Evolutionary conservation across 108 stramenopile species (phyloP).

Genomic region (Nitzschia putrida): DNA sequence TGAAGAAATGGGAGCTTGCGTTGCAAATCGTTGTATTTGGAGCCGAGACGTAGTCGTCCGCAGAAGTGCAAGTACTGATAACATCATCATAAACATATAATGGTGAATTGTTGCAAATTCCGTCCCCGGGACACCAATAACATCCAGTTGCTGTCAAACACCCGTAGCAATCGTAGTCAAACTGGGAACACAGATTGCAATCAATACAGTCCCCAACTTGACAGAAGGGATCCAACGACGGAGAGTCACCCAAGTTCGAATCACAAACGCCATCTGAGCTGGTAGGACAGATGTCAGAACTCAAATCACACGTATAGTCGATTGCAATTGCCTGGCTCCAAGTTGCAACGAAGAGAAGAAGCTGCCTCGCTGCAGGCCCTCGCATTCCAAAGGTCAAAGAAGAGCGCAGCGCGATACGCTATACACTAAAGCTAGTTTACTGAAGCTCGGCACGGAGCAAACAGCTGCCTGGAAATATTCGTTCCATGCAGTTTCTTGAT

Average conservation of each 20-base stretch:
- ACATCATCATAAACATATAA: slow-evolving; percentile 1
- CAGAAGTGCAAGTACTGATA: background rate
- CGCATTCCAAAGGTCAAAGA: too few relatives aligned
- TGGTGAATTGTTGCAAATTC: slow-evolving; percentile 24
- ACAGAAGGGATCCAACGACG: slow-evolving; percentile 13
- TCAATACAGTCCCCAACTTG: slow-evolving; percentile 21
- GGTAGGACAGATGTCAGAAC: slow-evolving; percentile 3
- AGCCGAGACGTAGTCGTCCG: slow-evolving; percentile 15
- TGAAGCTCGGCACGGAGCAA: too few relatives aligned
- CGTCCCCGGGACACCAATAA: slow-evolving; percentile 38
- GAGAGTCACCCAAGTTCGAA: background rate
- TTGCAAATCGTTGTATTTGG: background rate
- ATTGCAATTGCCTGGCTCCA: background rate
- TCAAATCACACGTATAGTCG: slow-evolving; percentile 17
- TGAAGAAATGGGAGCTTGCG: background rate
- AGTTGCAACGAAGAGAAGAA: too few relatives aligned
- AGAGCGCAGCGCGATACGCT: too few relatives aligned
- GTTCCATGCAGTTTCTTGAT: too few relatives aligned
- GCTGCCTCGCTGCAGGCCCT: too few relatives aligned
- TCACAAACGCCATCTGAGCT: slow-evolving; percentile 7
- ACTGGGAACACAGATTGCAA: slow-evolving; percentile 17
- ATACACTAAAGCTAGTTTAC: too few relatives aligned
- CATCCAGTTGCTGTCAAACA: slow-evolving; percentile 21
- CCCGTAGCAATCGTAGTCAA: slow-evolving; percentile 26
- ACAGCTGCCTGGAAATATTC: too few relatives aligned